Evolutionary conservation across 2,329 filamentous ascomycete genomes (phyloP), one percentile per base, ranked within the genome.

Genomic region (Alternaria hordeiaustralica): DNA sequence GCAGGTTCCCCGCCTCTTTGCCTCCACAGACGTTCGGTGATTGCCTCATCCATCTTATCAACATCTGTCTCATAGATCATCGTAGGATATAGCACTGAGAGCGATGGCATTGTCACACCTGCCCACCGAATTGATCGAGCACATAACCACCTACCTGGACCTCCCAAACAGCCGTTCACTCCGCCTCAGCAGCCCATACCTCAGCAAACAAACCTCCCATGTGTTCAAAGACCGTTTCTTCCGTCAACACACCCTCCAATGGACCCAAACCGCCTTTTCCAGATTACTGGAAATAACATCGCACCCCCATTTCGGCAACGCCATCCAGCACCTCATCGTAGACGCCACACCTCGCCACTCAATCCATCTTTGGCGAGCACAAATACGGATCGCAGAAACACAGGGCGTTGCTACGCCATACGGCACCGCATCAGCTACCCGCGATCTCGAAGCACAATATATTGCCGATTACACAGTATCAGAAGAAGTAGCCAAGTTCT

Each of bases 301-400:
- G 12, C 64, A 72, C 53, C 11, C 55, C 6, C n/a, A 57, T 12
- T 71, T 75, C 30, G 70, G 70, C 13, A 18, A 43, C 43, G 56
- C 60, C 13, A 49, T 77, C 3, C 67, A 62, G 3, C 51, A 71
- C 25, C 67, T 77, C 7, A 55, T 70, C 36, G 68, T 78, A 15
- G 72, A 77, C 46, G 71, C 74, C 3, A 77, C 76, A 7, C 76
- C 76, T 0, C 46, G 61, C 9, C 63, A 73, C 45, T 69, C 72
- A 0, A 72, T 75, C 9, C 44, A 36, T 12, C 53, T 75, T 4
- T 77, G 74, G 75, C 61, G 69, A 26, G 49, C 71, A 20, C 61
- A 61, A 21, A 65, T 63, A 30, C 55, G 50, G n/a, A 54, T 59
- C 6, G 50, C 58, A 15, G 65, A 70, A 21, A 63, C 58, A 7